Base-by-base conservation (phyloP, 2,329 filamentous ascomycete species). In the Aspergillus persii region DNA sequence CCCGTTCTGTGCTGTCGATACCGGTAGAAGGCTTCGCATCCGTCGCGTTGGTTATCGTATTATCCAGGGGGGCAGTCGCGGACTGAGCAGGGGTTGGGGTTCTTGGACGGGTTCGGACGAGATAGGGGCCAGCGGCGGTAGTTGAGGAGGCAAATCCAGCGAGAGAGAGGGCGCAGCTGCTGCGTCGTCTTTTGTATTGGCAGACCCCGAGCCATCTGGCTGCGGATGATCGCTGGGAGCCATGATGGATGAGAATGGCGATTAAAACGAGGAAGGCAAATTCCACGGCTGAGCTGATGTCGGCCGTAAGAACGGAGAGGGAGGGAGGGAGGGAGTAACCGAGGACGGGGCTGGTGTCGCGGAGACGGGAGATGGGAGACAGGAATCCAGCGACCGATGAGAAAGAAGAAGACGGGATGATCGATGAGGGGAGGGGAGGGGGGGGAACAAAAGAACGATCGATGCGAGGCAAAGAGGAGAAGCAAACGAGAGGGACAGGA, bases 191-290 rank as follows among this genome's bases (percentile, higher is more conserved):
- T 61, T 65, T 60, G 48, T 49, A 58, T 59, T 56, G 46, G 18
- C 18, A 23, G 18, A 23, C 18, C 59, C 61, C 55, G 61, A 53
- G 41, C 59, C 47, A 56, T 65, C 68, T 53, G 65, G 53, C 53
- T 63, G 64, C 41, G 68, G 57, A 50, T 66, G 57, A 29, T 69
- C 65, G 59, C 50, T 69, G 54, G 69, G 63, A 48, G 64, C 56
- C 63, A 66, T 67, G 48, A 51, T 53, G 15, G 15, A 46, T 8
- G 11, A 26, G 27, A 47, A 49, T n/a, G 9, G 29, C 27, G n/a
- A 18, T 49, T 3, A 41, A 31, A 44, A 50, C 47, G 36, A 41
- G 36, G 47, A 52, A 36, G 57, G 11, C 31, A 30, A 9, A n/a
- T 33, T 57, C 46, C 18, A 31, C 39, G 36, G 44, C 44, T 46